Conservation (phyloP, 2,329 filamentous ascomycete genomes). For the Penicillium corylophilum region DNA sequence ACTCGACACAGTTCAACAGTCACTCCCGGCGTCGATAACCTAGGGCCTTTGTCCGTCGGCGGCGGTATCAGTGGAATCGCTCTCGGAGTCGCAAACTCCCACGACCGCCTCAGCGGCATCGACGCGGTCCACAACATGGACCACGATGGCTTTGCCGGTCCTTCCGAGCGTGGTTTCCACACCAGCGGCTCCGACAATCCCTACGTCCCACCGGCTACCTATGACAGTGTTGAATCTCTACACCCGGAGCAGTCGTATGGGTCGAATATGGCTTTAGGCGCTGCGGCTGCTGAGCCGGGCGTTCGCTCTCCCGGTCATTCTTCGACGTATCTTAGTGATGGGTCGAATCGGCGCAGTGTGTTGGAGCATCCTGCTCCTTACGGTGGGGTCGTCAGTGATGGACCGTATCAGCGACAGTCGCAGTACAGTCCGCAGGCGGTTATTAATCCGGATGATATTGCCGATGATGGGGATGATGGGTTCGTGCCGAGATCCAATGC, state of each 20-base stretch:
- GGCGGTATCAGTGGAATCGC: slow-evolving; percentile 70
- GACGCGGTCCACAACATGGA: slow-evolving; percentile 56
- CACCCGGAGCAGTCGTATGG: slow-evolving; percentile 41
- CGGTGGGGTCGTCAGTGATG: slow-evolving; percentile 52
- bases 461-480: slow-evolving; percentile 86
- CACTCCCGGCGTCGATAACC: slow-evolving; percentile 67
- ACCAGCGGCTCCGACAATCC: slow-evolving; percentile 39
- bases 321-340: slow-evolving; percentile 30
- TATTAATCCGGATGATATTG: slow-evolving; percentile 76
- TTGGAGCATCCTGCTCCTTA: slow-evolving; percentile 38
- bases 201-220: slow-evolving; percentile 30
- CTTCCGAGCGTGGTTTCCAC: slow-evolving; percentile 37
- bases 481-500: slow-evolving; percentile 53
- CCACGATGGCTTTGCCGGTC: slow-evolving; percentile 25
- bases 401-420: slow-evolving; percentile 65
- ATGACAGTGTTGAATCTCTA: slow-evolving; percentile 25
- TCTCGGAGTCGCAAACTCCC: slow-evolving; percentile 63
- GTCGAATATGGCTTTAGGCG: slow-evolving; percentile 38
- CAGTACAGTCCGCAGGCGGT: slow-evolving; percentile 52
- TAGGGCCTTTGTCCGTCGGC: slow-evolving; percentile 58
- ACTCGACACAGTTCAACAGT: slow-evolving; percentile 40
- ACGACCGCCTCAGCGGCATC: slow-evolving; percentile 64
- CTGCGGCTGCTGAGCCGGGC: slow-evolving; percentile 33
- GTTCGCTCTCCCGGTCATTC: slow-evolving; percentile 34
- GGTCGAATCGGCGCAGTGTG: slow-evolving; percentile 52